Base-by-base conservation (phyloP, 192 early-diverging fungal species). In the Coemansia biformis region DNA sequence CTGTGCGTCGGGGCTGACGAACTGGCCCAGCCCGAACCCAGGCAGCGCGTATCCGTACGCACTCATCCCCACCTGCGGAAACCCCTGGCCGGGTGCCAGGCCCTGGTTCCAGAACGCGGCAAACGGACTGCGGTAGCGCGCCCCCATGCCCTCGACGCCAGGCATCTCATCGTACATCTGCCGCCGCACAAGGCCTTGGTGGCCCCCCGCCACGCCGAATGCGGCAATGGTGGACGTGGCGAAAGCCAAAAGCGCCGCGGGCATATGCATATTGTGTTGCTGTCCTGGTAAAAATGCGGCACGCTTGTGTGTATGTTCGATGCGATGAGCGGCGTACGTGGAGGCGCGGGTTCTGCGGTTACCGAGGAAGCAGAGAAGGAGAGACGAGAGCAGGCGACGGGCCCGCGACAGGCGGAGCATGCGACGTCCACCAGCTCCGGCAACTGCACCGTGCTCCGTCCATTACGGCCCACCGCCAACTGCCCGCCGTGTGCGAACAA, bases 21-120 rank as follows among this genome's bases (percentile, higher is more conserved):
- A 65, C 23, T 40, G 48, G 16, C 29, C 26, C 28, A 73, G 42
- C 0, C 69, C 69, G 19, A 56, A 28, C 4, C 57, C 69, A 0
- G 69, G 69, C 43, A 73, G 36, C 24, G 49, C 62, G 31, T 65
- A 73, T 6, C 69, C 69, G 14, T 73, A 73, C 15, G 69, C 51
- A 34, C 69, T 73, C 69, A 73, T 73, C 0, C 69, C 69, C 7
- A 73, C 46, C 38, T 73, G 69, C 1, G 69, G 62, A 13, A 73
- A 61, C 0, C 69, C 69, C 21, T 65, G 62, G 8, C 69, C 69
- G 0, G 69, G 69, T 8, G 65, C 58, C 32, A 73, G n/a, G 3
- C 69, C 69, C 19, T 73, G 62, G 57, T 57, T 54, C 57, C 48
- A 53, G 41, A 57, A 73, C 9, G 69, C 61, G 1, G 51, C 54